Conservation (phyloP, 2,329 filamentous ascomycete genomes). For the Neurospora crassa region DNA sequence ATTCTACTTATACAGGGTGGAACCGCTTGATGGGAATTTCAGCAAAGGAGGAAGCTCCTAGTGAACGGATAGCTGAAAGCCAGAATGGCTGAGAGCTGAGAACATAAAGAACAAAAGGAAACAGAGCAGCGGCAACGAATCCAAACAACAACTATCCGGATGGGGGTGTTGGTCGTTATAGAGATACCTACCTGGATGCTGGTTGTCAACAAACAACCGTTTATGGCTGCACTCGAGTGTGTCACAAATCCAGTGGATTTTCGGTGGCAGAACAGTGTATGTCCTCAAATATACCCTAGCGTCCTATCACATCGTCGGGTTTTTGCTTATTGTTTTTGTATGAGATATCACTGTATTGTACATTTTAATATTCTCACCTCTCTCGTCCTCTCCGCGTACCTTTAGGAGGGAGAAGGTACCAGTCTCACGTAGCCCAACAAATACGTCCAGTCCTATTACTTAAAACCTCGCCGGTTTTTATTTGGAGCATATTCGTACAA, state of each 20-base stretch:
- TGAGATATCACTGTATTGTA: background rate
- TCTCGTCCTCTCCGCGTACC: background rate
- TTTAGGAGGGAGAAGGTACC: background rate
- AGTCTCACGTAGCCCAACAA: background rate
- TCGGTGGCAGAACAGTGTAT: background rate
- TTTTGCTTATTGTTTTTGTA: background rate
- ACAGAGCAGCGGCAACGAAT: no score
- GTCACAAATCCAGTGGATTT: background rate
- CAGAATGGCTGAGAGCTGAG: no score
- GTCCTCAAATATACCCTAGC: background rate
- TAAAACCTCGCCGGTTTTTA: background rate
- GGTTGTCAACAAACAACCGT: background rate
- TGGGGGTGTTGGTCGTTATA: background rate
- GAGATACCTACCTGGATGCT: background rate
- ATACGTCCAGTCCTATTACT: background rate
- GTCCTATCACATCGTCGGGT: background rate
- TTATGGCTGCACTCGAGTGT: background rate
- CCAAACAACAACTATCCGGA: background rate
- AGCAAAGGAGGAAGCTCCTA: no score
- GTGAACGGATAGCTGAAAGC: no score
- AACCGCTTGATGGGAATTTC: no score
- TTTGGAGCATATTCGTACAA: background rate
- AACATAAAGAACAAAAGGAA: no score
- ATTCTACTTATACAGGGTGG: no score
- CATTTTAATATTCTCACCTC: background rate